Evolutionary conservation across 305 asterid genomes (phyloP).

Genomic region (Solanum hybrid): DNA sequence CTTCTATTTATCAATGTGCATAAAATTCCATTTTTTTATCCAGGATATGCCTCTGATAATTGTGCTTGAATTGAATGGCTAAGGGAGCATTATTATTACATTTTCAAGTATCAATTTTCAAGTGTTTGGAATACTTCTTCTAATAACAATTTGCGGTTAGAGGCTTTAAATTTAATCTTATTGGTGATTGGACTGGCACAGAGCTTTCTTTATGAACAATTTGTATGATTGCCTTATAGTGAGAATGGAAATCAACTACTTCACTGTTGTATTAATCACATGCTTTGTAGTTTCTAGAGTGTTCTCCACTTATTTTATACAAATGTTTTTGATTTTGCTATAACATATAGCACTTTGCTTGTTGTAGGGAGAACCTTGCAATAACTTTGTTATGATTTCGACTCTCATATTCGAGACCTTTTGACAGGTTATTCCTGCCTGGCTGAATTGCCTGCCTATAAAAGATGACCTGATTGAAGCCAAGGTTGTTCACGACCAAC

Average conservation of each 20-base stretch:
- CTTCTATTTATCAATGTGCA: background rate
- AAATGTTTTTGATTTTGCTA: background rate
- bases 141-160: background rate
- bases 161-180: background rate
- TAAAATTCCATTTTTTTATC: background rate
- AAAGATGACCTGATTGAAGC: constrained; percentile 24
- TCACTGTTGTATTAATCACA: background rate
- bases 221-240: background rate
- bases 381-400: background rate
- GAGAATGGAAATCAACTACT: background rate
- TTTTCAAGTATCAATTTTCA: background rate
- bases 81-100: background rate
- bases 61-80: background rate
- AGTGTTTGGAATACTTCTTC: background rate
- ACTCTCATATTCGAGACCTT: background rate
- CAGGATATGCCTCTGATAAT: background rate
- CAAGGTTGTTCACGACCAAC: constrained; percentile 24
- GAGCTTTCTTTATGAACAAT: background rate
- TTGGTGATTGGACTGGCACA: background rate
- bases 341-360: background rate
- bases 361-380: background rate
- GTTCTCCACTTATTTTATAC: background rate
- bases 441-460: constrained; percentile 22
- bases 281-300: background rate
- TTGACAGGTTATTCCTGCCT: constrained; percentile 22